Evolutionary conservation across 2,329 filamentous ascomycete species (phyloP).

Genomic region (Tolypocladium paradoxum): DNA sequence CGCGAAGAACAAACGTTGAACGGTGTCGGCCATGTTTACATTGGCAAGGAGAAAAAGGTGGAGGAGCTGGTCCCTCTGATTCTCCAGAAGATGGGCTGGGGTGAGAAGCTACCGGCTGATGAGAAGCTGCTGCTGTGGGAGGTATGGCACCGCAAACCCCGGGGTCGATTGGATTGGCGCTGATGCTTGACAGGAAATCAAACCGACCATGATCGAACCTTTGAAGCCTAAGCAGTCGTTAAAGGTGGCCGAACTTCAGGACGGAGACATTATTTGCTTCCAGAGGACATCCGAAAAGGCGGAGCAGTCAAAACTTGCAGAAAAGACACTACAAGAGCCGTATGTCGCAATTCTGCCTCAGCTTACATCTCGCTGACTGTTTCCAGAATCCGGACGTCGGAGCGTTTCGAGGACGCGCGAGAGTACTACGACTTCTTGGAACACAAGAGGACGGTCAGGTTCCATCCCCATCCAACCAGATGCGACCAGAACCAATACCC

Average conservation of each 20-base stretch:
- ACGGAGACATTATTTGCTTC: conserved; percentile 95
- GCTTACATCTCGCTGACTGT: not conserved
- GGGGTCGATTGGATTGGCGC: not conserved
- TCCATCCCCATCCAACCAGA: conserved; percentile 55
- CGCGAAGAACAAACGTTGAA: conserved; percentile 60
- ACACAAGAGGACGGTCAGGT: conserved; percentile 70
- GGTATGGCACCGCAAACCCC: conserved; percentile 21
- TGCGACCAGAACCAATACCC: conserved; percentile 49
- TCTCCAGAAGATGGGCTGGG: conserved; percentile 75
- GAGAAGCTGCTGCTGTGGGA: conserved; percentile 68
- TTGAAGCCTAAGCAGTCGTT: conserved; percentile 88
- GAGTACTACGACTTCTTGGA: conserved; percentile 90
- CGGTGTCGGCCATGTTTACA: conserved; percentile 76
- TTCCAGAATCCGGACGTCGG: conserved; percentile 20
- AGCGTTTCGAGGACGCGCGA: conserved; percentile 59
- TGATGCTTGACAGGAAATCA: conserved; percentile 59
- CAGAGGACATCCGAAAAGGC: conserved; percentile 51
- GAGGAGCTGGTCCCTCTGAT: conserved; percentile 73
- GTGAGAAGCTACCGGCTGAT: conserved; percentile 54
- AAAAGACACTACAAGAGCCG: conserved; percentile 20
- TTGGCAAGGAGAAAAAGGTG: conserved; percentile 78
- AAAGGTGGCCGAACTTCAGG: conserved; percentile 85
- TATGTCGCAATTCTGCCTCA: conserved; percentile 8
- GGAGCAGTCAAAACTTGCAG: conserved; percentile 16
- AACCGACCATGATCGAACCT: conserved; percentile 90